A percentile compares a stretch with the other conserved stretches of the same genome.
phyloP scores from a whole-genome alignment of 345 rosid genomes.

The Ceriops decandra region DNA sequence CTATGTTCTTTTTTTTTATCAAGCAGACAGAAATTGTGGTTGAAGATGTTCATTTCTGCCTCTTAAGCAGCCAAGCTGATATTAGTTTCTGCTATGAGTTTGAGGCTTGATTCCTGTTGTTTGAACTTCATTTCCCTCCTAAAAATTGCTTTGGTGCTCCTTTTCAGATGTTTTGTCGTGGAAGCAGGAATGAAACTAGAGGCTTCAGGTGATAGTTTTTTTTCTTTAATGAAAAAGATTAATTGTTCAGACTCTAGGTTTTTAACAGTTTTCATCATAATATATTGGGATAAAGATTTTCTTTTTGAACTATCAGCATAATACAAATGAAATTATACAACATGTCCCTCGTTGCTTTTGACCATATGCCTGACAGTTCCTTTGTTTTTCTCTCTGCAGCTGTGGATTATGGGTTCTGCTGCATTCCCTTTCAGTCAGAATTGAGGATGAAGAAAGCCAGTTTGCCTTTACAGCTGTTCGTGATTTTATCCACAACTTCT shows the following conservation, averaged over 20 bases:
- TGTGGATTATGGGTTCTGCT: constrained; percentile 94
- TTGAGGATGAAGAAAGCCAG: constrained; percentile 85
- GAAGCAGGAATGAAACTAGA: constrained; percentile 87
- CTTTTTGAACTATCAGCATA: background rate
- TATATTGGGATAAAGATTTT: background rate
- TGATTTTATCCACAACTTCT: constrained; percentile 85
- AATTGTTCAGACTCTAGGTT: background rate
- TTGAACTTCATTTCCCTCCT: constrained; percentile 4
- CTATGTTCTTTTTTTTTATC: constrained; percentile 3
- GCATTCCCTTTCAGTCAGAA: constrained; percentile 90
- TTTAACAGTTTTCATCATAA: background rate
- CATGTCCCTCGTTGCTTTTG: background rate
- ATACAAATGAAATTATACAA: background rate
- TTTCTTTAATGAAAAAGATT: background rate
- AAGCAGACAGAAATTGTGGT: background rate
- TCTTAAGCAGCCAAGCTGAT: constrained; percentile 1
- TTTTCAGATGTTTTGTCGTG: constrained; percentile 91
- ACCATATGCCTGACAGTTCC: background rate
- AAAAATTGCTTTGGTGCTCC: constrained; percentile 17
- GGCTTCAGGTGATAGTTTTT: constrained; percentile 72
- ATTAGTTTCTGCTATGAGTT: constrained; percentile 5
- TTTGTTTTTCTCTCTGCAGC: constrained; percentile 42
- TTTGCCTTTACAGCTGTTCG: constrained; percentile 71
- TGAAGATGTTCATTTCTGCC: background rate
- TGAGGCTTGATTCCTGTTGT: constrained; percentile 2